Percentiles rank a stretch among this genome's conserved stretches.
Evolutionary conservation across 306 rosid species (phyloP).

Genomic region (Cucumis sativus): DNA sequence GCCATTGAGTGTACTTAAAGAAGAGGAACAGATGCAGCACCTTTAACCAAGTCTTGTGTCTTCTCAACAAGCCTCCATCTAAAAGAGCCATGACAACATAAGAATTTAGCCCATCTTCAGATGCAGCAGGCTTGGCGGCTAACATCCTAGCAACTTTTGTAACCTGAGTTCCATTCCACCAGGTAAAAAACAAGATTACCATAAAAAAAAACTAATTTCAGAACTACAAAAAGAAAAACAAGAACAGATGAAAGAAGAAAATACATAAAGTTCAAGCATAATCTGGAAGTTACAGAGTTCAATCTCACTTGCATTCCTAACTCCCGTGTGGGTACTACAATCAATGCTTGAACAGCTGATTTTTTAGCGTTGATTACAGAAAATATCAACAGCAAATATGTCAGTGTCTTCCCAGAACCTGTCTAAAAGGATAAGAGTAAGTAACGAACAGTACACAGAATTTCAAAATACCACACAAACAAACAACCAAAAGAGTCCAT

Average conservation of each 20-base stretch:
- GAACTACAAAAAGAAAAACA: not conserved
- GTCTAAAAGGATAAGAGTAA: conserved; percentile 46
- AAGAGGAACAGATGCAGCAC: conserved; percentile 20
- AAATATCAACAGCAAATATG: conserved; percentile 65
- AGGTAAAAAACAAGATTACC: not conserved
- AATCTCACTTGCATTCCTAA: conserved; percentile 89
- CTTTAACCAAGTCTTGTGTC: conserved; percentile 92
- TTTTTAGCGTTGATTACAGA: conserved; percentile 40
- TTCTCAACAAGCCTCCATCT: conserved; percentile 84
- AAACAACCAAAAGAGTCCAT: not conserved
- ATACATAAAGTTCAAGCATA: not conserved
- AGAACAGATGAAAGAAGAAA: not conserved
- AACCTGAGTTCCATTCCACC: conserved; percentile 29
- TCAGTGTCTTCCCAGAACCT: conserved; percentile 95
- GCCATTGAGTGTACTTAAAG: not conserved
- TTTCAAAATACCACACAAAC: not conserved
- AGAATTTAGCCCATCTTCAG: conserved; percentile 42
- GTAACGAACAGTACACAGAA: not conserved
- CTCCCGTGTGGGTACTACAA: conserved; percentile 91
- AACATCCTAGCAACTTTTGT: conserved; percentile 77
- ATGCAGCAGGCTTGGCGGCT: conserved; percentile 47
- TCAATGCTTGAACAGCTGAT: conserved; percentile 64
- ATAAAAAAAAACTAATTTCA: not conserved
- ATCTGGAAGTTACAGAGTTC: not conserved
- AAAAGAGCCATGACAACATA: conserved; percentile 82